phyloP scores from a whole-genome alignment of 768 basidiomycete genomes.

The Tylopilus vinaceipallidus region DNA sequence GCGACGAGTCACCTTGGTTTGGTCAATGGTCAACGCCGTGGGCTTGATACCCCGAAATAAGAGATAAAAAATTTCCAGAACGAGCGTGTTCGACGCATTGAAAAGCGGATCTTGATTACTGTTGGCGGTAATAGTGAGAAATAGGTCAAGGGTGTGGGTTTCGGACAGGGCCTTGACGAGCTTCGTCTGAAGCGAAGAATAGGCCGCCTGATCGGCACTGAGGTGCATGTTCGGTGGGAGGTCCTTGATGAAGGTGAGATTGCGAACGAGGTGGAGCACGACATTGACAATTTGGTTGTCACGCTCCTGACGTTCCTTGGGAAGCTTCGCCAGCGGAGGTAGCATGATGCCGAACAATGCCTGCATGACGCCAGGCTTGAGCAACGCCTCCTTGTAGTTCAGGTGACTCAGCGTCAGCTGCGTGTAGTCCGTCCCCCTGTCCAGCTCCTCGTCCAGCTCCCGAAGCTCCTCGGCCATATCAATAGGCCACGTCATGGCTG shows the following conservation, averaged over 20 bases:
- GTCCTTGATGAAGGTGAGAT: slow-evolving; percentile 94
- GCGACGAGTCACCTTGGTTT: slow-evolving; percentile 51
- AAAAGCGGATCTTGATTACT: slow-evolving; percentile 73
- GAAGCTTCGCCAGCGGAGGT: slow-evolving; percentile 70
- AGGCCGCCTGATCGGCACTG: slow-evolving; percentile 78
- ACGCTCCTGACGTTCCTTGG: slow-evolving; percentile 67
- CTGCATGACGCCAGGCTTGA: slow-evolving; percentile 65
- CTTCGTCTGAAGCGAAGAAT: slow-evolving; percentile 73
- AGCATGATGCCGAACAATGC: slow-evolving; percentile 74
- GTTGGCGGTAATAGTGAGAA: slow-evolving; percentile 86
- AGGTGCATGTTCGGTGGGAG: slow-evolving; percentile 65
- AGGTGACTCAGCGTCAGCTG: slow-evolving; percentile 78
- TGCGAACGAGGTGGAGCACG: slow-evolving; percentile 85
- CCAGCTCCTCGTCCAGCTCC: slow-evolving; percentile 80
- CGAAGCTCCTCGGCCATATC: slow-evolving; percentile 92
- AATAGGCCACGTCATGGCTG: slow-evolving; percentile 99
- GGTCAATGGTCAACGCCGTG: slow-evolving; percentile 52
- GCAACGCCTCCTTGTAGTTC: slow-evolving; percentile 77
- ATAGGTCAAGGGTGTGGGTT: slow-evolving; percentile 69
- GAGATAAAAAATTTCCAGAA: slow-evolving; percentile 92
- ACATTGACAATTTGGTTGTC: slow-evolving; percentile 89
- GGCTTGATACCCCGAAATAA: slow-evolving; percentile 82
- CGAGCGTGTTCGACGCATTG: slow-evolving; percentile 82
- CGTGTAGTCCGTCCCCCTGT: slow-evolving; percentile 86
- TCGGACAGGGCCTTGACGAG: slow-evolving; percentile 70